Percentiles rank a stretch among this genome's conserved stretches.
These are phyloP conservation scores for Erythrophleum ivorense DNA, from an alignment of 331 rosid species.

Conservation along the genomic window DNA sequence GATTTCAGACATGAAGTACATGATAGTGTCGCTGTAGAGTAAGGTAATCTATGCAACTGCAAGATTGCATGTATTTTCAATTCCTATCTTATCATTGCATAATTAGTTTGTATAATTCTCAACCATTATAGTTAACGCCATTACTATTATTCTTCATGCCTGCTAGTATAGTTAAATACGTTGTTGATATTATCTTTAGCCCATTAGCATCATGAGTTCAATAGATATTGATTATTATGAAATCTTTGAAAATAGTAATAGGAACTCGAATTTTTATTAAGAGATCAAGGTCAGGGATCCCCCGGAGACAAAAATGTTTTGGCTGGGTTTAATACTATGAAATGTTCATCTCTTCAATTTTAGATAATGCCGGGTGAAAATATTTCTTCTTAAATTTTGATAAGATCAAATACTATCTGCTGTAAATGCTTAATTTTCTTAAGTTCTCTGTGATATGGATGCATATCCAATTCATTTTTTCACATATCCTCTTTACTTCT, in stretches of 20 bases:
- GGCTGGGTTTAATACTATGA: not conserved
- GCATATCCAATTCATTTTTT: constrained; percentile 12
- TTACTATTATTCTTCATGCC: no score
- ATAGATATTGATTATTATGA: not conserved
- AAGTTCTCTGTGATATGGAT: not conserved
- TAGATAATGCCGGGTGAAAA: not conserved
- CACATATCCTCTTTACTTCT: constrained; percentile 17
- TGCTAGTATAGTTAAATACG: not conserved
- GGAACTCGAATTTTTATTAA: not conserved
- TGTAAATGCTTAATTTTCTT: constrained; percentile 14
- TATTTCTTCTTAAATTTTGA: constrained; percentile 1
- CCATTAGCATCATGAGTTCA: not conserved
- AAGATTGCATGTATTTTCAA: not conserved
- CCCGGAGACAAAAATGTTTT: not conserved
- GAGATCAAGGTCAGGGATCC: not conserved
- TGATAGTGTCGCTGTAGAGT: not conserved
- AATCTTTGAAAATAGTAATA: not conserved
- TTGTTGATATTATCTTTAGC: not conserved
- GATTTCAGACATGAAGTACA: not conserved
- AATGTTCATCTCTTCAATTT: not conserved
- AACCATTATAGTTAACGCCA: no score
- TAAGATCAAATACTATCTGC: not conserved
- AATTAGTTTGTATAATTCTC: no score
- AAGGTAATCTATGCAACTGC: not conserved
- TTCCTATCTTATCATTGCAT: not conserved